Evolutionary conservation across 2,329 filamentous ascomycete genomes (phyloP), one percentile per base, ranked within the genome.

Genomic region (Coniella vitis): DNA sequence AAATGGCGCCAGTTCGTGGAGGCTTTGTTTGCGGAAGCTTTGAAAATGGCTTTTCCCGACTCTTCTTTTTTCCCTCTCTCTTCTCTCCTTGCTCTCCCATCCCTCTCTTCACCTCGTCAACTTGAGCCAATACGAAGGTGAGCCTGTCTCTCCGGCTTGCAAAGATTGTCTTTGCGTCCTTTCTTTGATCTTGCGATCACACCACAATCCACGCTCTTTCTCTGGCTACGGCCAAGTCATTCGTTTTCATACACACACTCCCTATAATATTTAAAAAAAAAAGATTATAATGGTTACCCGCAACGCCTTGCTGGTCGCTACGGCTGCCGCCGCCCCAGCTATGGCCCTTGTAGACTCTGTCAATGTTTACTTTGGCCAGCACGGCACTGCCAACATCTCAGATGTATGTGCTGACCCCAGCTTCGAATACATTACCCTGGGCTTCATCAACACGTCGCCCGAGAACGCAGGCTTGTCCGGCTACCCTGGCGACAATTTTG

Each of bases 381-480:
- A 49, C 2, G 63, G 63, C 25, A 14, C 7, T 5, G 38, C 49
- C 22, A 47, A 57, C 8, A 59, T 66, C 19, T 38, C 53, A n/a
- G 49, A 49, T 4, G 58, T 60, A 51, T 71, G 68, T 54, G 56
- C 61, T 21, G 57, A 56, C n/a, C 58, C 58, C 14, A 60, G 55
- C 34, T 61, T 71, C 47, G 68, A 71, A 51, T 68, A 63, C 40
- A 59, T 71, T 41, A 70, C 68, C 5, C 57, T 71, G 19, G 63
- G 59, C 38, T 70, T 70, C 48, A 55, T 70, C 53, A 66, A 67
- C 57, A 56, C 59, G 42, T 65, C 67, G 3, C 68, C 68, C 17
- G 66, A 69, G 53, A 57, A 68, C 35, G 65, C 64, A 37, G 55
- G 59, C 4, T 54, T 55, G 2, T 58, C 60, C 3, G 55, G 55